Percentiles rank a stretch among this genome's conserved stretches.
phyloP scores from a whole-genome alignment of 192 early-diverging fungal genomes.

The Linnemannia hyalina region DNA sequence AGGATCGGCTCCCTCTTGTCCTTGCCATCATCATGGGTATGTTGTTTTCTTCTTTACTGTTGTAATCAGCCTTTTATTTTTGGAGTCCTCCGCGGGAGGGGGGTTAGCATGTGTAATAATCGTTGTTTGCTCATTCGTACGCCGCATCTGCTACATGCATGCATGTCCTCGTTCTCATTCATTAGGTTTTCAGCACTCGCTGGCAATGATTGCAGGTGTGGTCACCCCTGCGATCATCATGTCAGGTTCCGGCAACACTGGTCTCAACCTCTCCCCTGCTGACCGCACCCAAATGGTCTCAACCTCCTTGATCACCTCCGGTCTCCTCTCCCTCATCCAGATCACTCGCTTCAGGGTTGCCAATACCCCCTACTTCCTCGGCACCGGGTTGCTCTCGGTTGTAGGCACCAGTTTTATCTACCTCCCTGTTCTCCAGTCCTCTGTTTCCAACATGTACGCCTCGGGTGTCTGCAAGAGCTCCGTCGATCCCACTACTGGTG shows the following conservation, averaged over 20 bases:
- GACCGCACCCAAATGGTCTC: conserved; percentile 60
- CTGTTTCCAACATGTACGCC: conserved; percentile 59
- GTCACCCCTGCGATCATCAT: conserved; percentile 54
- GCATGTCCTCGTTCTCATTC: not conserved
- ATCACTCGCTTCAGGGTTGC: conserved; percentile 66
- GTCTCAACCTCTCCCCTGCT: conserved; percentile 33
- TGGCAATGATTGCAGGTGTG: conserved; percentile 55
- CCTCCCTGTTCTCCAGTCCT: conserved; percentile 64
- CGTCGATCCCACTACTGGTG: conserved; percentile 46
- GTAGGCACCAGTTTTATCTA: conserved; percentile 67
- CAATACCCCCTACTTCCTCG: conserved; percentile 50
- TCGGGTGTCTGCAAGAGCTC: conserved; percentile 48
- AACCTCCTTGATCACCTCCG: conserved; percentile 67
- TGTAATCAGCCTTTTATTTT: not conserved
- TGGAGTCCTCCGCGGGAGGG: no score
- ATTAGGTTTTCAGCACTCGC: conserved; percentile 47
- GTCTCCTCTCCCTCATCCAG: conserved; percentile 64
- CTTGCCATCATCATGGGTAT: conserved; percentile 61
- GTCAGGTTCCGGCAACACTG: conserved; percentile 35
- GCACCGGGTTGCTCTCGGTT: conserved; percentile 65
- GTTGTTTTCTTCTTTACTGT: not conserved
- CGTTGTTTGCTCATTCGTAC: not conserved
- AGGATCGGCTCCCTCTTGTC: conserved; percentile 53
- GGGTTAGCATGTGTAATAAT: not conserved
- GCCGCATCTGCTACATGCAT: not conserved